These are phyloP conservation scores for Purpureocillium lavendulum DNA, from an alignment of 2,329 filamentous ascomycete species.

Conservation along the genomic window DNA sequence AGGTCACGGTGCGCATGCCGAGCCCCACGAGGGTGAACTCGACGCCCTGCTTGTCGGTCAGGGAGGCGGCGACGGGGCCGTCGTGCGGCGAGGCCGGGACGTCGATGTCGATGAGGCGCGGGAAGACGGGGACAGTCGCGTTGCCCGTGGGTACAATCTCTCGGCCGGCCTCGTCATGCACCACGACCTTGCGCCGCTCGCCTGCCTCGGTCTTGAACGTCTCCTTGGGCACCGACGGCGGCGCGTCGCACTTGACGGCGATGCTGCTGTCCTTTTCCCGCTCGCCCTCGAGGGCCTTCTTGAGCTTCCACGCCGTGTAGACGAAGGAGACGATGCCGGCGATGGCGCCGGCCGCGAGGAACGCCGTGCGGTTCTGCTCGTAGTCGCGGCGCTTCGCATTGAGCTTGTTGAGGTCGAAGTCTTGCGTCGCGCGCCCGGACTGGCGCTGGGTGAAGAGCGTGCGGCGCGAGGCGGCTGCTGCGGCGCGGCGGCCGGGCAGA, in stretches of 20 bases:
- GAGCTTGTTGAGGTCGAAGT: constrained; percentile 41
- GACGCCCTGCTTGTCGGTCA: constrained; percentile 33
- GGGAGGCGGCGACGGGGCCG: constrained; percentile 27
- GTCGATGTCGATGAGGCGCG: constrained; percentile 59
- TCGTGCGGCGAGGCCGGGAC: constrained; percentile 18
- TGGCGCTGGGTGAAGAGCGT: constrained; percentile 19
- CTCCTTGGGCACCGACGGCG: constrained; percentile 27
- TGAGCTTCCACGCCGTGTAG: constrained; percentile 45
- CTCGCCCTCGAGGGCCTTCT: constrained; percentile 26
- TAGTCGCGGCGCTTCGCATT: constrained; percentile 38
- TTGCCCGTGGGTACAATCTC: constrained; percentile 79
- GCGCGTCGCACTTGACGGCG: constrained; percentile 32
- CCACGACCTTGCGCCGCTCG: constrained; percentile 46
- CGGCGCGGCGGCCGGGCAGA: constrained; percentile 2
- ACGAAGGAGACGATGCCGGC: constrained; percentile 40
- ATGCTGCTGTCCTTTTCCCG: constrained; percentile 25
- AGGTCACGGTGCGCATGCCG: constrained; percentile 82
- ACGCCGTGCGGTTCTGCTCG: constrained; percentile 40
- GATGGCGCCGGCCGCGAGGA: constrained; percentile 41
- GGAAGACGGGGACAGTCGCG: constrained; percentile 70
- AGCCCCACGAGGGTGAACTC: constrained; percentile 87
- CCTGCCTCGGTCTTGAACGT: constrained; percentile 40
- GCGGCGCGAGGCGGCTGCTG: constrained; percentile 12
- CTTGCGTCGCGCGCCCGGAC: constrained; percentile 32
- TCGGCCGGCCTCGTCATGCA: constrained; percentile 59